A percentile compares a stretch with the other conserved stretches of the same genome.
Conservation (phyloP, 108 stramenopile genomes). For the Cyclotella choctawhatcheeana region DNA sequence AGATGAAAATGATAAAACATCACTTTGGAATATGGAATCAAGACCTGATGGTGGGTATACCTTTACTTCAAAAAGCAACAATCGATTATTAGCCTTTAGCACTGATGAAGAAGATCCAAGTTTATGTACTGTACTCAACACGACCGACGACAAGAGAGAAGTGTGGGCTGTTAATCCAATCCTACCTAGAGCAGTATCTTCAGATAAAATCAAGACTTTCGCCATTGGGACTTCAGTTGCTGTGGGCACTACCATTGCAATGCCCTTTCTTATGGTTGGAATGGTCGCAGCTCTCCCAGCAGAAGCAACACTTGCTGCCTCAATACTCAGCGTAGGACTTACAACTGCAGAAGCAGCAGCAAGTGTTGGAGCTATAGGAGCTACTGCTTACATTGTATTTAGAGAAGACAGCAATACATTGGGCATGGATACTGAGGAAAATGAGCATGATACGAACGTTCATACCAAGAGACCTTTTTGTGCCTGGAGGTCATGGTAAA, state of each 20-base stretch:
- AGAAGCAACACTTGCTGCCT: constrained; percentile 42
- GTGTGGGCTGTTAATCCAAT: constrained; percentile 54
- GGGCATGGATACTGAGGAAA: constrained; percentile 33
- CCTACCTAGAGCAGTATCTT: constrained; percentile 53
- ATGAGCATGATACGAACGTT: constrained; percentile 24
- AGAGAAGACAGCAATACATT: constrained; percentile 28
- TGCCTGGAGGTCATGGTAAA: constrained; percentile 49
- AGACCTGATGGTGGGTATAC: constrained; percentile 26
- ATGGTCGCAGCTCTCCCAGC: constrained; percentile 47
- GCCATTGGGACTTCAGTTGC: constrained; percentile 54
- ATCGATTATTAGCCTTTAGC: constrained; percentile 22
- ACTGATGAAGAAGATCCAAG: constrained; percentile 10
- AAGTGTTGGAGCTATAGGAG: constrained; percentile 50
- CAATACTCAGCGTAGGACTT: constrained; percentile 39
- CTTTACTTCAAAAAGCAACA: constrained; percentile 27
- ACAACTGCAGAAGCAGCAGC: constrained; percentile 54
- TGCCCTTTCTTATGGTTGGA: constrained; percentile 62
- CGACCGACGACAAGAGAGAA: constrained; percentile 20
- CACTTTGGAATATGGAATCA: constrained; percentile 44
- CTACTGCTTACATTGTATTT: constrained; percentile 48
- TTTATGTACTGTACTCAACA: constrained; percentile 10
- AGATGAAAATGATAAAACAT: not conserved
- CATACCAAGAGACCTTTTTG: constrained; percentile 54
- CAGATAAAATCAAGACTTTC: constrained; percentile 57
- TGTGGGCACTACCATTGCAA: constrained; percentile 57